Conservation (phyloP, 1,284 basidiomycete genomes). For the Heterobasidion parviporum region DNA sequence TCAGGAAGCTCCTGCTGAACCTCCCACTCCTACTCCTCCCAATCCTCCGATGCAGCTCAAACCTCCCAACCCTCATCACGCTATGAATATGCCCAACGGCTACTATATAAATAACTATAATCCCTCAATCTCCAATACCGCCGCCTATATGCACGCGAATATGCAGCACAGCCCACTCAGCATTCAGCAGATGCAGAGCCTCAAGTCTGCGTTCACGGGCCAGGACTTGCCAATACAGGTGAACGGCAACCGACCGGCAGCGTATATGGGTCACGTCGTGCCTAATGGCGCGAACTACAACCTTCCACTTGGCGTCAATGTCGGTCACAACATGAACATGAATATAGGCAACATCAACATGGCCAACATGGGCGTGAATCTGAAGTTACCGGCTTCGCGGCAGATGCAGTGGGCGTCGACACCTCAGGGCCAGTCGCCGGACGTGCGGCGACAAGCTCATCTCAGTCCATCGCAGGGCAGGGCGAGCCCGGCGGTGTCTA, state of each 20-base stretch:
- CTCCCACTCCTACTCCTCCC: conserved; percentile 8
- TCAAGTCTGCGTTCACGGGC: conserved; percentile 38
- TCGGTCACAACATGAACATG: conserved; percentile 9
- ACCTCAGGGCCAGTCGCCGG: conserved; percentile 1
- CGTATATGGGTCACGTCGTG: conserved; percentile 26
- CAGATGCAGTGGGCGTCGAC: conserved; percentile 33
- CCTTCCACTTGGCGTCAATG: conserved; percentile 20
- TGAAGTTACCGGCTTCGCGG: conserved; percentile 33
- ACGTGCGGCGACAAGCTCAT: neutral
- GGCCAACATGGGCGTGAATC: conserved; percentile 19
- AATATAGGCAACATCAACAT: conserved; percentile 16
- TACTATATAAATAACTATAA: conserved; percentile 36
- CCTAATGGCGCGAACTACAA: conserved; percentile 29
- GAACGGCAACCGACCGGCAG: conserved; percentile 14
- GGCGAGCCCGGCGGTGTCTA: conserved; percentile 16
- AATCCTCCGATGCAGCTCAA: conserved; percentile 32
- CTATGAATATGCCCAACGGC: conserved; percentile 29
- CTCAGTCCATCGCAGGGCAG: conserved; percentile 21
- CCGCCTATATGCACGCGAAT: conserved; percentile 20
- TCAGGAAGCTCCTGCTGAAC: conserved; percentile 2
- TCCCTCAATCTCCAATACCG: conserved; percentile 22
- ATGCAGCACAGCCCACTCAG: conserved; percentile 30
- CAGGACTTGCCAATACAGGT: conserved; percentile 30
- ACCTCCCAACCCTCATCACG: conserved; percentile 23
- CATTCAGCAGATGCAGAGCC: conserved; percentile 45